Evolutionary conservation across 2,329 filamentous ascomycete genomes (phyloP).

Genomic region (Bipolaris victoriae): DNA sequence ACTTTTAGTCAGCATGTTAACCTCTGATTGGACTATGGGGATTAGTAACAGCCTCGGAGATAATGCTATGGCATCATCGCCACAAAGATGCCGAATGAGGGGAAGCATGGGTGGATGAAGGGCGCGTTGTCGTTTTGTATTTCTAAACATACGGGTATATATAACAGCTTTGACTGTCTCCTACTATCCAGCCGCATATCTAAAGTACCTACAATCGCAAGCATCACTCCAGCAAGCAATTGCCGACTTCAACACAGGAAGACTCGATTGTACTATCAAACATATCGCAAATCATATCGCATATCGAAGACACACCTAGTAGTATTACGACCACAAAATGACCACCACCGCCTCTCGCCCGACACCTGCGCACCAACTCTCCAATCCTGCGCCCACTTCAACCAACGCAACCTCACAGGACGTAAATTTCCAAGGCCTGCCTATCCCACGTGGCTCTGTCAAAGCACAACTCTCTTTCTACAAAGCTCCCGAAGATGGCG

Average conservation of each 20-base stretch:
- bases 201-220: conserved; percentile 17
- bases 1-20: conserved; percentile 34
- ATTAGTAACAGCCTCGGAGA: conserved; percentile 41
- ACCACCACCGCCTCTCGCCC: conserved; percentile 52
- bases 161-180: conserved; percentile 22
- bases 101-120: conserved; percentile 16
- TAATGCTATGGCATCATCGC: conserved; percentile 45
- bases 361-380: conserved; percentile 52
- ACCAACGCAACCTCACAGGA: conserved; percentile 38
- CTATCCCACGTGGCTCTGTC: conserved; percentile 38
- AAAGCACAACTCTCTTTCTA: conserved; percentile 40
- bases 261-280: not conserved
- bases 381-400: conserved; percentile 29
- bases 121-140: conserved; percentile 24
- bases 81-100: conserved; percentile 28
- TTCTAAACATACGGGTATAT: conserved; percentile 39
- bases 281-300: not conserved
- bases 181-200: conserved; percentile 15
- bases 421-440: conserved; percentile 39
- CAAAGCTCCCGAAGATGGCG: conserved; percentile 35
- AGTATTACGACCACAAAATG: conserved; percentile 39
- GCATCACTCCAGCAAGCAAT: conserved; percentile 7
- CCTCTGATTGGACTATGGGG: conserved; percentile 22
- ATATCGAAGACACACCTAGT: not conserved
- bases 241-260: not conserved